Evolutionary conservation across 495 filamentous ascomycete genomes (phyloP).

Genomic region (Neurospora sp.): DNA sequence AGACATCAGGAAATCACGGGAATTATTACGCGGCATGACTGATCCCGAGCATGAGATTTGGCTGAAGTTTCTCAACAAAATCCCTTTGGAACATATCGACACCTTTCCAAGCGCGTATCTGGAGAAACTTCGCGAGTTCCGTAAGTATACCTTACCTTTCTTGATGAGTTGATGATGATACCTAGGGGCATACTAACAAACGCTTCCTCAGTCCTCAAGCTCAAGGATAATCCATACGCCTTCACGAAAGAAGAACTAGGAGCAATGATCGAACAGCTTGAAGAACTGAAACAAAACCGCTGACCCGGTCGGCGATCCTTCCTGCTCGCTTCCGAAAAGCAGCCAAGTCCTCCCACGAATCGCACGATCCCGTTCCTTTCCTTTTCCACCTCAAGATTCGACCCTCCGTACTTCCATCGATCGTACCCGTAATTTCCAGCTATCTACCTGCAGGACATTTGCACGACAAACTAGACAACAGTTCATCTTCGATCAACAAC

Average conservation of each 20-base stretch:
- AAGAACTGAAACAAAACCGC: not conserved
- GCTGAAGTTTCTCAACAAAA: not conserved
- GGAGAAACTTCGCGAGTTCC: not conserved
- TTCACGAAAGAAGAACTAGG: fast-evolving
- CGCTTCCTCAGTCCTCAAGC: not conserved
- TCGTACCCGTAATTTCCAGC: not conserved
- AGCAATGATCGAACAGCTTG: not conserved
- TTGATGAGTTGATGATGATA: not conserved
- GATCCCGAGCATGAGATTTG: too few species aligned
- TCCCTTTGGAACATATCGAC: fast-evolving
- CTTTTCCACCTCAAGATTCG: not conserved
- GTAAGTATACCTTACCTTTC: not conserved
- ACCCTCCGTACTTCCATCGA: not conserved
- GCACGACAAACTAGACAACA: not conserved
- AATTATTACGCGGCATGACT: too few species aligned
- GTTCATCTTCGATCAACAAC: not conserved
- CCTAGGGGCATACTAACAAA: not conserved
- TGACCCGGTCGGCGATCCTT: not conserved
- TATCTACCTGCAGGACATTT: not conserved
- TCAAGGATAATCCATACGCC: too few species aligned
- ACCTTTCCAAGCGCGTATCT: not conserved
- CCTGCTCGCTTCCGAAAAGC: not conserved
- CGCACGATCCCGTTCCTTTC: not conserved
- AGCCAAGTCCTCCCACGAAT: not conserved
- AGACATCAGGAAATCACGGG: too few species aligned